phyloP scores from a whole-genome alignment of 73 alveolate species.

The Blepharisma stoltei region DNA sequence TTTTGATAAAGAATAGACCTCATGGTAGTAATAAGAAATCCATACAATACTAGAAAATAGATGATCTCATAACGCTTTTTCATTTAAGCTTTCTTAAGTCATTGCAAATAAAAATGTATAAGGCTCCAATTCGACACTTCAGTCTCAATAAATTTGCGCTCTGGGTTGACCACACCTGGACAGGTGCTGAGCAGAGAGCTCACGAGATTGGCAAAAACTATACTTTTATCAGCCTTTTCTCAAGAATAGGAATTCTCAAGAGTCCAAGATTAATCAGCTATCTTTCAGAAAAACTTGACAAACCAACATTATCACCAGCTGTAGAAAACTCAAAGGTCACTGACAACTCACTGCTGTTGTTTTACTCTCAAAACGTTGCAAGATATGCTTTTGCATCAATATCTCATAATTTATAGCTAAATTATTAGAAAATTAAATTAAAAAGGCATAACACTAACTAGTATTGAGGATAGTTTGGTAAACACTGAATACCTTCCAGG shows the following conservation, averaged over 20 bases:
- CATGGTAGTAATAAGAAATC: too few relatives aligned
- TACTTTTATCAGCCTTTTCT: background rate
- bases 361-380: background rate
- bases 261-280: constrained; percentile 1
- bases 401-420: too few relatives aligned
- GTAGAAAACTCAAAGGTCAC: background rate
- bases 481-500: constrained; percentile 24
- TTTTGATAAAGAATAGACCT: too few relatives aligned
- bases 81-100: too few relatives aligned
- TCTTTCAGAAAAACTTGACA: constrained; percentile 2
- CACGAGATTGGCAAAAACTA: constrained; percentile 2
- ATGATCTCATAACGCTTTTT: too few relatives aligned
- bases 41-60: too few relatives aligned
- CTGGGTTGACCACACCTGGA: background rate
- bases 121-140: too few relatives aligned
- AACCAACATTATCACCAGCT: background rate
- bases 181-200: background rate
- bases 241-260: background rate
- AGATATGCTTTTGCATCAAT: too few relatives aligned
- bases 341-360: constrained; percentile 9
- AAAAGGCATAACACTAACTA: too few relatives aligned
- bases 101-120: too few relatives aligned
- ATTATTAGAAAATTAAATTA: too few relatives aligned
- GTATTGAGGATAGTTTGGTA: too few relatives aligned
- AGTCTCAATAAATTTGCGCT: background rate